Percentiles rank a stretch among this genome's conserved stretches.
Evolutionary conservation across 2,329 filamentous ascomycete species (phyloP).

Genomic region (Leptosphaerulina australis): DNA sequence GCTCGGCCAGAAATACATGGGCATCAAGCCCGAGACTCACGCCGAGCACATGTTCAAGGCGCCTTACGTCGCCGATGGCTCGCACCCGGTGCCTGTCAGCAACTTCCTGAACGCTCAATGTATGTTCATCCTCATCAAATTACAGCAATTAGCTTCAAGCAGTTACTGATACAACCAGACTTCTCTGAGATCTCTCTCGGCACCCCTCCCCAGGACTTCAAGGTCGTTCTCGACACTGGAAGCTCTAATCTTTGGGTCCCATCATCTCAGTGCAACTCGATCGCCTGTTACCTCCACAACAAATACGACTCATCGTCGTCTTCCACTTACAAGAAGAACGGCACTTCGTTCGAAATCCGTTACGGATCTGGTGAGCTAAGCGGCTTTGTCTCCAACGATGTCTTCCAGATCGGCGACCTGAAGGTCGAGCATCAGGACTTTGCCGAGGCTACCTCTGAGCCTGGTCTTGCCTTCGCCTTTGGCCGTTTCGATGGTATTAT

Average conservation of each 20-base stretch:
- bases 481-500: conserved; percentile 97
- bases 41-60: conserved; percentile 80
- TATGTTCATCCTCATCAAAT: conserved; percentile 58
- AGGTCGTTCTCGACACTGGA: conserved; percentile 97
- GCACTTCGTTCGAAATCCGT: conserved; percentile 86
- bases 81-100: conserved; percentile 84
- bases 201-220: conserved; percentile 91
- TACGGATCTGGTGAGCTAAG: conserved; percentile 95
- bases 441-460: conserved; percentile 93
- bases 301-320: conserved; percentile 95
- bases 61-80: conserved; percentile 67
- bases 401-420: conserved; percentile 84
- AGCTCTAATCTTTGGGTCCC: conserved; percentile 99
- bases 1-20: conserved; percentile 96
- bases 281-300: conserved; percentile 95
- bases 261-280: conserved; percentile 85
- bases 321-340: conserved; percentile 92
- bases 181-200: conserved; percentile 96
- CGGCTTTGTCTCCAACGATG: conserved; percentile 92
- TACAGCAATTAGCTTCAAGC: not conserved
- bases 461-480: conserved; percentile 96
- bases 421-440: conserved; percentile 90
- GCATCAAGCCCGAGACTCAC: conserved; percentile 73
- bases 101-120: conserved; percentile 99
- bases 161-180: conserved; percentile 58